phyloP scores from a whole-genome alignment of 2,329 filamentous ascomycete genomes.

The Colletotrichum abscissum region DNA sequence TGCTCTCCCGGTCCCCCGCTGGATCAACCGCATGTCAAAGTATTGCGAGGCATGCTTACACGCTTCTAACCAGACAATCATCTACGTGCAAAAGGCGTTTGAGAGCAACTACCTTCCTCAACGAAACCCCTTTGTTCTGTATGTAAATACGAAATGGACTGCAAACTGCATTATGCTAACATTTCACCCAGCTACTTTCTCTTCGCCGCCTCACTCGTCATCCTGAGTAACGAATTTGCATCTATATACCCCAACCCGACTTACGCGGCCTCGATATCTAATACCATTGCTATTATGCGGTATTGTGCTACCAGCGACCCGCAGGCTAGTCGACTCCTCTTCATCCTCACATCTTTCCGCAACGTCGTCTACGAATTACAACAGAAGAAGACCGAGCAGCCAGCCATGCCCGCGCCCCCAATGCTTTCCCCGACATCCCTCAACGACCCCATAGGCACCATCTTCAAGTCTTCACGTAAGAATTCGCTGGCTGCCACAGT shows the following conservation, averaged over 20 bases:
- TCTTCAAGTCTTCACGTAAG: conserved; percentile 40
- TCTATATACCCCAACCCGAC: conserved; percentile 57
- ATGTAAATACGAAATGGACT: conserved; percentile 41
- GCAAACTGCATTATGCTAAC: conserved; percentile 24
- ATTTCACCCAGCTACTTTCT: conserved; percentile 60
- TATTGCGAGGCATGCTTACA: conserved; percentile 61
- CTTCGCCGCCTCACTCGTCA: conserved; percentile 64
- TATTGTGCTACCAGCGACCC: conserved; percentile 61
- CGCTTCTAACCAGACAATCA: conserved; percentile 61
- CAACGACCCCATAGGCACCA: conserved; percentile 43
- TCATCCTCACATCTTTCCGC: conserved; percentile 62
- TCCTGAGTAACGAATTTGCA: conserved; percentile 68
- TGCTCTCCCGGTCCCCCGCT: conserved; percentile 29
- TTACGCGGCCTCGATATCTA: conserved; percentile 52
- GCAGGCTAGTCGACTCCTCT: conserved; percentile 60
- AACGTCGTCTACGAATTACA: conserved; percentile 47
- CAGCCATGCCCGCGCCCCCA: conserved; percentile 39
- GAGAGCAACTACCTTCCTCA: conserved; percentile 58
- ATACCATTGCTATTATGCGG: conserved; percentile 59
- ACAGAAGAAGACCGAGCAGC: conserved; percentile 25
- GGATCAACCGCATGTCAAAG: conserved; percentile 40
- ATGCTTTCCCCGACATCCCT: conserved; percentile 32
- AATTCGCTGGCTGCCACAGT: conserved; percentile 24
- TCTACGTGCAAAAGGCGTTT: conserved; percentile 57
- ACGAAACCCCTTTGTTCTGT: conserved; percentile 69